Percentiles rank a stretch among this genome's conserved stretches.
These are phyloP conservation scores for Paraleonurus japonicus DNA, from an alignment of 257 asterid species.

Conservation along the genomic window DNA sequence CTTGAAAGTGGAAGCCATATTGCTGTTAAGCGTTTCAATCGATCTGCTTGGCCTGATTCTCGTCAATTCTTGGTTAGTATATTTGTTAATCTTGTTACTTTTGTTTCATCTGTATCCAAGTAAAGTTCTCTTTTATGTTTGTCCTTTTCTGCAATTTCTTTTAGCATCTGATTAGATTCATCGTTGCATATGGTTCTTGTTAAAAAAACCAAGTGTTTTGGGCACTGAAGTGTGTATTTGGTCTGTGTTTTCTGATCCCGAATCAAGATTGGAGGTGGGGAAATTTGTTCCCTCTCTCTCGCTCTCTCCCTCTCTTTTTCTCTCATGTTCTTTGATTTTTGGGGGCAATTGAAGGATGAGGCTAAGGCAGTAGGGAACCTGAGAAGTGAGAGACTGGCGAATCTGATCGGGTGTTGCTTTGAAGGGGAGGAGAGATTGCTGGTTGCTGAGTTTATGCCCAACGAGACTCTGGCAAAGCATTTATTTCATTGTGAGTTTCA, in stretches of 20 bases:
- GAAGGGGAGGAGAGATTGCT: slow-evolving; percentile 57
- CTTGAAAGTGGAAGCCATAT: slow-evolving; percentile 39
- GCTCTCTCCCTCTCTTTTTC: not conserved
- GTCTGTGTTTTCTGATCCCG: not conserved
- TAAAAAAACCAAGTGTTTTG: not conserved
- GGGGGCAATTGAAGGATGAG: slow-evolving; percentile 40
- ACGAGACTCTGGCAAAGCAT: slow-evolving; percentile 55
- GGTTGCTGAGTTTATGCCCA: slow-evolving; percentile 57
- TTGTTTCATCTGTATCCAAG: not conserved
- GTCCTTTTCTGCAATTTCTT: not conserved
- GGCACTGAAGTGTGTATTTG: not conserved
- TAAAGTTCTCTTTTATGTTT: slow-evolving; percentile 6
- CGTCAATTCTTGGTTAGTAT: slow-evolving; percentile 50
- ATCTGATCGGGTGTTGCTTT: slow-evolving; percentile 48
- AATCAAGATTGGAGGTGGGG: slow-evolving; percentile 20
- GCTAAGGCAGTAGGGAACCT: slow-evolving; percentile 52
- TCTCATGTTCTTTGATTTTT: not conserved
- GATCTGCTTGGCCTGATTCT: slow-evolving; percentile 61
- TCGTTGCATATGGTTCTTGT: not conserved
- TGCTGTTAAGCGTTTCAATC: slow-evolving; percentile 60
- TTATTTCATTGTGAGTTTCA: slow-evolving; percentile 49
- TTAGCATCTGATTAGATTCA: not conserved
- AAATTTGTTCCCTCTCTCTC: not conserved
- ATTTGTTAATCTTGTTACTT: not conserved
- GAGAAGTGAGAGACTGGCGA: slow-evolving; percentile 50